A percentile compares a stretch with the other conserved stretches of the same genome.
phyloP scores from a whole-genome alignment of 2,329 filamentous ascomycete genomes.

The Meredithiella fracta region DNA sequence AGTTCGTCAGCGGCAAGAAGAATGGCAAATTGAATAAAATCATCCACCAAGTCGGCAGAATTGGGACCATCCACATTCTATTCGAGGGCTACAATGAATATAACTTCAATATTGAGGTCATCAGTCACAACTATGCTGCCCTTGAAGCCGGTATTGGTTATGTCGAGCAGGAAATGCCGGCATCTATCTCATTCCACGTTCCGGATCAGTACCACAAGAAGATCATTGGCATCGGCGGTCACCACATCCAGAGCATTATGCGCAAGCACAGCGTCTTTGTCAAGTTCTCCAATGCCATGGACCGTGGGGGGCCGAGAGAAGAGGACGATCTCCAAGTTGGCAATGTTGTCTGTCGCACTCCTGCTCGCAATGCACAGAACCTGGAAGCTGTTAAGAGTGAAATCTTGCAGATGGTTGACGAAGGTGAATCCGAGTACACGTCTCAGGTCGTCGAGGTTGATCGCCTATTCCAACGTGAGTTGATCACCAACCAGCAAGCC shows the following conservation, averaged over 20 bases:
- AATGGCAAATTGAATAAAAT: conserved; percentile 99
- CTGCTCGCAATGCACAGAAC: conserved; percentile 90
- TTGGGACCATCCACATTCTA: conserved; percentile 87
- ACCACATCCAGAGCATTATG: conserved; percentile 99
- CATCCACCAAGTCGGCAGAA: conserved; percentile 67
- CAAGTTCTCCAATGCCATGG: conserved; percentile 99
- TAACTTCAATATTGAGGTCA: conserved; percentile 99
- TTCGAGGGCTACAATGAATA: conserved; percentile 99
- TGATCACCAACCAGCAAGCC: conserved; percentile 72
- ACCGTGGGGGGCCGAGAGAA: conserved; percentile 79
- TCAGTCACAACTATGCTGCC: conserved; percentile 78
- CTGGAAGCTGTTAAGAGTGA: conserved; percentile 95
- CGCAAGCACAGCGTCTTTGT: conserved; percentile 99
- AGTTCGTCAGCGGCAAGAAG: conserved; percentile 98
- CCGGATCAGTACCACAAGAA: conserved; percentile 98
- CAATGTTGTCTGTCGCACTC: conserved; percentile 96
- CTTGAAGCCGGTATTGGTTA: conserved; percentile 84
- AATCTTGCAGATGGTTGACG: conserved; percentile 98
- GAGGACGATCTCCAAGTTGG: conserved; percentile 98
- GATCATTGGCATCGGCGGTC: conserved; percentile 94
- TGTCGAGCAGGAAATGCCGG: conserved; percentile 97
- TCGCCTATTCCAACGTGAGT: conserved; percentile 84
- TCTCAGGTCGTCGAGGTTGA: conserved; percentile 88
- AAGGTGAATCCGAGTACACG: conserved; percentile 89
- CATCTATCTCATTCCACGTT: conserved; percentile 96